phyloP scores from a whole-genome alignment of 768 basidiomycete species.

The Phanerodontia chrysosporium region DNA sequence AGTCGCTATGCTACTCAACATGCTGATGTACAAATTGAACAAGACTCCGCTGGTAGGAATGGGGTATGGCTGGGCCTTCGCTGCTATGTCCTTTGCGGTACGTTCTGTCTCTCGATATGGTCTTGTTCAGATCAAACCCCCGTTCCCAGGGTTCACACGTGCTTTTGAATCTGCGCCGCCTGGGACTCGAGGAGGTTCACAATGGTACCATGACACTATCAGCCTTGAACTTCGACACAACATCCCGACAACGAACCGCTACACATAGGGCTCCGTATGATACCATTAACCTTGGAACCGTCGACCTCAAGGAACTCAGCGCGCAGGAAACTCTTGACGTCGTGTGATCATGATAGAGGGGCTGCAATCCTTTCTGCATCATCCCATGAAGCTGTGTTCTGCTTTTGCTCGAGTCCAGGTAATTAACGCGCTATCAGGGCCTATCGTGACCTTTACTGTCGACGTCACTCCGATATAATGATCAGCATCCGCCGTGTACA shows the following conservation, averaged over 20 bases:
- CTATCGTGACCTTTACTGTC: no score
- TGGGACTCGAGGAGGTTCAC: not conserved
- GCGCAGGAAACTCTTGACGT: no score
- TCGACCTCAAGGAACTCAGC: not conserved
- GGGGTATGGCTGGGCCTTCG: conserved; percentile 11
- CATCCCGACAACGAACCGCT: not conserved
- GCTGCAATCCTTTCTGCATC: no score
- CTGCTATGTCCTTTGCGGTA: conserved; percentile 9
- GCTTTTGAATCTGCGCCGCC: conserved; percentile 7
- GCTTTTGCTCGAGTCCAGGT: no score
- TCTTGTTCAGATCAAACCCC: not conserved
- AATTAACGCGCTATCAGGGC: no score
- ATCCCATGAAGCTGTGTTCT: no score
- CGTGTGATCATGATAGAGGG: no score
- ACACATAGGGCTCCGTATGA: not conserved
- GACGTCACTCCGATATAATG: no score
- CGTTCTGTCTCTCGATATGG: not conserved
- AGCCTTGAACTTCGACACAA: not conserved
- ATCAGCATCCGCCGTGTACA: no score
- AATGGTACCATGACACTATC: not conserved
- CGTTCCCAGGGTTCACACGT: conserved; percentile 10
- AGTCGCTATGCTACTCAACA: conserved; percentile 19
- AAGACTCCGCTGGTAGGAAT: conserved; percentile 15
- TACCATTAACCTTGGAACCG: not conserved
- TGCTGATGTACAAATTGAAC: conserved; percentile 16